phyloP scores from a whole-genome alignment of 2,329 filamentous ascomycete species.

The Paradendryphiella salina region DNA sequence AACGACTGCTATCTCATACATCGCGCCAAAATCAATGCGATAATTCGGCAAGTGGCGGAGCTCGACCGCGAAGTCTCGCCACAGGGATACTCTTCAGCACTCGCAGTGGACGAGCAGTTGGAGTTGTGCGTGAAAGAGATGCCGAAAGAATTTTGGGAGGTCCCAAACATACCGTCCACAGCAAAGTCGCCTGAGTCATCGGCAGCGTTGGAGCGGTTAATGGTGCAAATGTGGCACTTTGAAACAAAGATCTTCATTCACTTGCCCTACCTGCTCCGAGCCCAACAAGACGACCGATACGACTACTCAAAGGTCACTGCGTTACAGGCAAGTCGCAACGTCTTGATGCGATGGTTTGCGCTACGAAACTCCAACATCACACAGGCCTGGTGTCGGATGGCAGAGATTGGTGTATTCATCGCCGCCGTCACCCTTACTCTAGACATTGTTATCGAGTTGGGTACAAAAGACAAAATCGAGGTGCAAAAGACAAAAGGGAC shows the following conservation, averaged over 20 bases:
- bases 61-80: constrained; percentile 37
- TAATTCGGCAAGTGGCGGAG: constrained; percentile 34
- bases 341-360: constrained; percentile 45
- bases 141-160: constrained; percentile 44
- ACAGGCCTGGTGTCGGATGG: constrained; percentile 41
- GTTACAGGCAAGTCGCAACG: constrained; percentile 41
- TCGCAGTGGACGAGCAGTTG: constrained; percentile 40
- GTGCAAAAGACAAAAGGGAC: constrained; percentile 41
- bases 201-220: constrained; percentile 33
- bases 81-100: constrained; percentile 39
- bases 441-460: constrained; percentile 44
- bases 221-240: constrained; percentile 45
- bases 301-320: constrained; percentile 44
- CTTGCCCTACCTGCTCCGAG: constrained; percentile 40
- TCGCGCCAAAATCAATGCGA: constrained; percentile 27
- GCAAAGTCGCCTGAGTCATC: constrained; percentile 37
- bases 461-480: constrained; percentile 38
- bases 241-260: constrained; percentile 44
- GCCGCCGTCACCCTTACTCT: constrained; percentile 42
- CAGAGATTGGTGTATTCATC: constrained; percentile 43
- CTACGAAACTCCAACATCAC: constrained; percentile 42
- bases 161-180: constrained; percentile 42
- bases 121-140: constrained; percentile 37
- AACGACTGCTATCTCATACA: constrained; percentile 27
- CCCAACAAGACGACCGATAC: constrained; percentile 37